Base-by-base conservation (phyloP, 2,329 filamentous ascomycete species). In the Fusarium phyllophilum region DNA sequence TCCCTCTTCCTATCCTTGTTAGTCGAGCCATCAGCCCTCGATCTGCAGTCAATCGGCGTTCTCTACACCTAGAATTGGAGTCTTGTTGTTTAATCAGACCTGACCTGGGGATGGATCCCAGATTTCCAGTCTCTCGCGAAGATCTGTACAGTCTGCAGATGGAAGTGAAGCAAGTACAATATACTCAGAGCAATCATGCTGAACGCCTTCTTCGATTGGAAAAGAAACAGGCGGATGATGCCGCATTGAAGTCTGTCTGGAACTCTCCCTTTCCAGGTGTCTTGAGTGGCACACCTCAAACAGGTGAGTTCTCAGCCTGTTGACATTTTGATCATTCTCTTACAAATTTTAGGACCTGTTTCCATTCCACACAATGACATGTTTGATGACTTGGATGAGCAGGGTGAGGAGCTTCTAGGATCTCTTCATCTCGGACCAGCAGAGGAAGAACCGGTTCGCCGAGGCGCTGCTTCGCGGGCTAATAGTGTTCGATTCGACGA, bases 401-500 rank as follows among this genome's bases (percentile, higher is more conserved):
- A 97, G 74, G 91, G 93, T 54, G 93, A 93, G 79, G 93, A 92
- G 77, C 87, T 96, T 67, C 89, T 97, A 55, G 92, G 92, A 58
- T 94, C 93, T 61, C 88, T 98, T 66, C 94, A 95, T 67, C 87
- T 98, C 12, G 96, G 97, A 5, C 83, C 84, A 73, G 89, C 92
- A 10, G 95, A 97, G 71, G 95, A 98, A 72, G 93, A 95, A 79
- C 93, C 93, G 38, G 91, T 94, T 65, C 91, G 94, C 42, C 90
- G 96, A 72, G 94, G 96, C 61, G 94, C 94, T 26, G 93, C 94
- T 24, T 99, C 96, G 24, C 90, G 96, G 77, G 96, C 96, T 54
- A 98, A 98, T 81, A 98, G 96, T 80, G 96, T 99, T 76, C 93
- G 96, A 42, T 99, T 99, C 78, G 96, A 98, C 80, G 96, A 98